Evolutionary conservation across 495 filamentous ascomycete genomes (phyloP), one percentile per base, ranked within the genome.

Genomic region (Trichoderma erinaceum): DNA sequence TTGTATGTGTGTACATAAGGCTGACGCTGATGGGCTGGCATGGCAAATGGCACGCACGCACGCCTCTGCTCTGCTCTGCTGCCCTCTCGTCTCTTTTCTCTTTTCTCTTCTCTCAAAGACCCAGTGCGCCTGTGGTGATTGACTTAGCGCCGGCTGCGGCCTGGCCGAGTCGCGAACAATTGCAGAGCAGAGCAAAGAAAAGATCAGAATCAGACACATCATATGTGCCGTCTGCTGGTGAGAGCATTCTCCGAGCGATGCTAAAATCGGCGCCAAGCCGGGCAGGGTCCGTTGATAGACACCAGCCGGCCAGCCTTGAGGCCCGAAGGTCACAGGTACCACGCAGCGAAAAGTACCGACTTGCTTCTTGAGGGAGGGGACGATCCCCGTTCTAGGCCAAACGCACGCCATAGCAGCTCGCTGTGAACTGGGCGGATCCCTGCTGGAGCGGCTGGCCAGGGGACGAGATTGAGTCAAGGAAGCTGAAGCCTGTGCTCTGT

Each of bases 141-240:
- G n/a, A n/a, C 3, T 61, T 61, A 61, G 56, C 56, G 56, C 56
- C 56, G 16, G 25, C 27, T 27, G 23, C 23, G 56, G 50, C n/a
- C 50, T 56, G 50, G 50, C 50, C 50, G 50, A n/a, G 25, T 61
- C 56, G 56, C 56, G 56, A 61, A 61, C 15, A 32, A 8, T 61
- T 61, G 13, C 44, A 16, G 44, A 48, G 56, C 23, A 61, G 44
- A 48, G 56, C 23, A 61, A 13, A 61, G 27, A 61, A 61, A 32
- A 32, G 8, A 32, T 32, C 23, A 61, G 56, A 61, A 61, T 61
- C 56, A 61, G 56, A 61, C 56, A 61, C 56, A 61, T 61, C 56
- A 61, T 29, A 61, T 61, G 56, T 32, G 27, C 56, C 12, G 56
- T 18, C 50, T 61, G 23, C 23, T 61, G 56, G 27, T 27, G 56